Percentiles rank a stretch among this genome's conserved stretches.
These are phyloP conservation scores for Papiliotrema terrestris DNA, from an alignment of 1,284 basidiomycete species.

Conservation along the genomic window DNA sequence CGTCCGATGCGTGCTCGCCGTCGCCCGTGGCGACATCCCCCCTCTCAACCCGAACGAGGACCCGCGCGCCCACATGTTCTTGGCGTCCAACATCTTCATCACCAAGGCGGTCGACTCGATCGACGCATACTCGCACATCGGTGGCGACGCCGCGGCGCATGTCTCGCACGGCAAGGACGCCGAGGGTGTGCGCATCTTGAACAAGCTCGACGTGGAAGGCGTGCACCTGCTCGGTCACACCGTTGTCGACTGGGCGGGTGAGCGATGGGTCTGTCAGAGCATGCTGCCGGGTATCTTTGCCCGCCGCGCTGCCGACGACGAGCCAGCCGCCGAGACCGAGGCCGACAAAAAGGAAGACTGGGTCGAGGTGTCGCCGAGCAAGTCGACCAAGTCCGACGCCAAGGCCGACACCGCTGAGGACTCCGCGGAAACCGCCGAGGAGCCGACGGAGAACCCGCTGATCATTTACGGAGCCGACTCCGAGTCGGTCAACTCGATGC, in stretches of 20 bases:
- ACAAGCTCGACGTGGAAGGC: slow-evolving; percentile 65
- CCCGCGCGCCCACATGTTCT: slow-evolving; percentile 55
- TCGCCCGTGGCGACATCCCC: slow-evolving; percentile 54
- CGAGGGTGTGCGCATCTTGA: slow-evolving; percentile 54
- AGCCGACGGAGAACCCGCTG: slow-evolving; percentile 48
- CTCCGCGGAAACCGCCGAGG: slow-evolving; percentile 15
- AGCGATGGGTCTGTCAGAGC: slow-evolving; percentile 59
- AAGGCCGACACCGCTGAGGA: slow-evolving; percentile 14
- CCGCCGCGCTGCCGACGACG: slow-evolving; percentile 40
- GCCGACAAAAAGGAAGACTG: slow-evolving; percentile 45
- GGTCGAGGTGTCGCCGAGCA: slow-evolving; percentile 59
- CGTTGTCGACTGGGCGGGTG: slow-evolving; percentile 57
- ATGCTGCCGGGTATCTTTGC: slow-evolving; percentile 58
- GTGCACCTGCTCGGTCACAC: slow-evolving; percentile 69
- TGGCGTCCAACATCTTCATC: slow-evolving; percentile 58
- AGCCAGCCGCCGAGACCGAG: slow-evolving; percentile 21
- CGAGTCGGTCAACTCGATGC: slow-evolving; percentile 51
- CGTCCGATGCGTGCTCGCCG: slow-evolving; percentile 52
- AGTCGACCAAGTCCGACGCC: slow-evolving; percentile 60
- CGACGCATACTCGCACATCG: slow-evolving; percentile 55
- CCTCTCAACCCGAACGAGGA: slow-evolving; percentile 59
- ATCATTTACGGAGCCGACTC: slow-evolving; percentile 58
- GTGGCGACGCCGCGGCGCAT: slow-evolving; percentile 57
- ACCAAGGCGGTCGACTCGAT: slow-evolving; percentile 57
- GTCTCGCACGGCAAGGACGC: slow-evolving; percentile 58